Percentiles rank a stretch among this genome's conserved stretches.
Evolutionary conservation across 2,329 filamentous ascomycete genomes (phyloP).

Genomic region (Colletotrichum zoysiae): DNA sequence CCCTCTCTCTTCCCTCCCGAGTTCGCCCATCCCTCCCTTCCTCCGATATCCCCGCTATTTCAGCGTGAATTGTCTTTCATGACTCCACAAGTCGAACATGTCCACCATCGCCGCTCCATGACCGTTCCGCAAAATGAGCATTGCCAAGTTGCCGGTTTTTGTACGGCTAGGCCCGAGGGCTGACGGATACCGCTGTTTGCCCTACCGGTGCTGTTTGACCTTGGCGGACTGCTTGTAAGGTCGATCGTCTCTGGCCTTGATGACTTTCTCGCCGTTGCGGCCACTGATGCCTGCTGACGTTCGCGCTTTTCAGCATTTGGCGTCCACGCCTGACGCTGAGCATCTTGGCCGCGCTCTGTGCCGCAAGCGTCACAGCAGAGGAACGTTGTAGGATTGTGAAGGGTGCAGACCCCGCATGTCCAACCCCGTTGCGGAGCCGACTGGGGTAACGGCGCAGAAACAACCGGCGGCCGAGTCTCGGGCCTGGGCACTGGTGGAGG

Average conservation of each 20-base stretch:
- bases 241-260: constrained; percentile 46
- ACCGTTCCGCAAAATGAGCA: constrained; percentile 65
- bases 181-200: constrained; percentile 27
- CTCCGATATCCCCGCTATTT: constrained; percentile 33
- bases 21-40: constrained; percentile 21
- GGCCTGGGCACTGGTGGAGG: constrained; percentile 42
- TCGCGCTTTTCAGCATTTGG: constrained; percentile 44
- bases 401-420: constrained; percentile 68
- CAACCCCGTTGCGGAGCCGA: constrained; percentile 52
- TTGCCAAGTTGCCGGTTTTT: constrained; percentile 57
- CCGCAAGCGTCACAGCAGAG: constrained; percentile 70
- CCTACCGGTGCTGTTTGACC: constrained; percentile 27
- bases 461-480: constrained; percentile 24
- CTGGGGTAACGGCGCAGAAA: constrained; percentile 11
- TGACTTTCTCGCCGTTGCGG: constrained; percentile 12
- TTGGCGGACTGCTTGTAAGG: constrained; percentile 51
- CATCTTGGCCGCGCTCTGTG: constrained; percentile 41
- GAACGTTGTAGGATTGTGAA: constrained; percentile 65
- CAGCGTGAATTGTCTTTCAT: constrained; percentile 64
- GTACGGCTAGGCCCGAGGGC: constrained; percentile 39
- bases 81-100: constrained; percentile 65
- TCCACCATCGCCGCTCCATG: constrained; percentile 70
- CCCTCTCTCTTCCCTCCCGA: constrained; percentile 17
- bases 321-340: constrained; percentile 43
- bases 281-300: constrained; percentile 42